A percentile compares a stretch with the other conserved stretches of the same genome.
Evolutionary conservation across 2,329 filamentous ascomycete genomes (phyloP).

Genomic region (Hypoxylon sp.): DNA sequence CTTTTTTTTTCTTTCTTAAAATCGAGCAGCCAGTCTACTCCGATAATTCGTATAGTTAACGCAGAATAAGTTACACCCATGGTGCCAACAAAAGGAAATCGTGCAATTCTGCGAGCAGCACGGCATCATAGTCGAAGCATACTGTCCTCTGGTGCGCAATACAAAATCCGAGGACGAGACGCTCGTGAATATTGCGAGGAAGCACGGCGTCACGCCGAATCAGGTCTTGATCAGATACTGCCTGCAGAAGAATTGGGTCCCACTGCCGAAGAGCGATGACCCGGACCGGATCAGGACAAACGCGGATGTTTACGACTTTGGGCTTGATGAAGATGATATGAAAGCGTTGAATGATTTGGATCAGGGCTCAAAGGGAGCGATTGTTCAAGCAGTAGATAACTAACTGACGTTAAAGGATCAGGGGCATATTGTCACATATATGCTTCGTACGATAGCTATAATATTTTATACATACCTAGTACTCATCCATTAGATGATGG

Average conservation of each 20-base stretch:
- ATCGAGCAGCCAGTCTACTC: background rate
- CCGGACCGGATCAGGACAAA: slow-evolving; percentile 73
- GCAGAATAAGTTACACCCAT: slow-evolving; percentile 75
- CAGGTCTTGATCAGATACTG: slow-evolving; percentile 79
- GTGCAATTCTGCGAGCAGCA: slow-evolving; percentile 72
- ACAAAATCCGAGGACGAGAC: slow-evolving; percentile 72
- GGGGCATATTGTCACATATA: background rate
- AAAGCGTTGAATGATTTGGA: slow-evolving; percentile 65
- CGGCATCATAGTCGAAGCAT: slow-evolving; percentile 68
- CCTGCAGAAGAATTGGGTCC: slow-evolving; percentile 78
- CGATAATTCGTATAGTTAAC: background rate
- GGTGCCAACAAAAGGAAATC: slow-evolving; percentile 69
- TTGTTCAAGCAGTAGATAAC: slow-evolving; percentile 52
- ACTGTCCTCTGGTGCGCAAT: slow-evolving; percentile 71
- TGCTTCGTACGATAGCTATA: background rate
- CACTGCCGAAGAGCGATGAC: slow-evolving; percentile 76
- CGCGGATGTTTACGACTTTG: slow-evolving; percentile 73
- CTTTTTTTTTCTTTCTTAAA: too few relatives aligned
- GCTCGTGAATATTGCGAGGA: slow-evolving; percentile 69
- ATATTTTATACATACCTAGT: background rate
- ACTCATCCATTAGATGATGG: background rate
- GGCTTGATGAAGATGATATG: slow-evolving; percentile 72
- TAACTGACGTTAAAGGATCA: background rate
- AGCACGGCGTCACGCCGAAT: slow-evolving; percentile 71
- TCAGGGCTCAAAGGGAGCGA: slow-evolving; percentile 61